Base-by-base conservation (phyloP, 495 filamentous ascomycete species). In the Penicillium canariense region DNA sequence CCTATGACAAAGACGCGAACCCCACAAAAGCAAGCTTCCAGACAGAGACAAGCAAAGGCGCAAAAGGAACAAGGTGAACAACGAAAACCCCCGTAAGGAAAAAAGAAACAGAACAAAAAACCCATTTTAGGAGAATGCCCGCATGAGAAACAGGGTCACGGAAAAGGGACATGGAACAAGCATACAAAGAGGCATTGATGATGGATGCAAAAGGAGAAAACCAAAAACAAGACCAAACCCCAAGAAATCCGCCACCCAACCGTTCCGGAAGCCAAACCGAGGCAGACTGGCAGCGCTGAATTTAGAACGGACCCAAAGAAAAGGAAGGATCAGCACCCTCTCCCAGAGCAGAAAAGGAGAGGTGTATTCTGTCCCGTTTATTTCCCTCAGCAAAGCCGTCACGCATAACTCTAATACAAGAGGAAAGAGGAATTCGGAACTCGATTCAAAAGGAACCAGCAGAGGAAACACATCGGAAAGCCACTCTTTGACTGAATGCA, bases 321-420 rank as follows among this genome's bases (percentile, higher is more conserved):
- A 42, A 47, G 22, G 14, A 38, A 50, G 31, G 23, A 27, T 25
- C 23, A 50, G 20, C 34, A 50, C 23, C 9, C 10, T 46, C 23
- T 46, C 27, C 43, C 26, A 42, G 45, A 53, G 44, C 43, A 52
- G 20, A n/a, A 30, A 52, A 39, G 27, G 44, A 15, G 34, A 27
- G 31, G 35, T 27, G 27, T 22, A n/a, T 48, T 50, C 23, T 36
- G 27, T 38, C 49, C 42, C 45, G 25, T 34, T 30, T 5, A n/a
- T 22, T 23, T 50, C 39, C 27, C 25, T 52, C 43, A 17, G 48
- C 28, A 48, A 47, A 52, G 56, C 49, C 50, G 28, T 32, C 40
- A 61, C 56, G 58, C 66, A 62, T 31, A 44, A 38, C 60, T 72
- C 69, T 71, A 74, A 63, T 61, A 69, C 68, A 68, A 66, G 55